Base-by-base conservation (phyloP, 345 rosid species). In the Acer saccharum region DNA sequence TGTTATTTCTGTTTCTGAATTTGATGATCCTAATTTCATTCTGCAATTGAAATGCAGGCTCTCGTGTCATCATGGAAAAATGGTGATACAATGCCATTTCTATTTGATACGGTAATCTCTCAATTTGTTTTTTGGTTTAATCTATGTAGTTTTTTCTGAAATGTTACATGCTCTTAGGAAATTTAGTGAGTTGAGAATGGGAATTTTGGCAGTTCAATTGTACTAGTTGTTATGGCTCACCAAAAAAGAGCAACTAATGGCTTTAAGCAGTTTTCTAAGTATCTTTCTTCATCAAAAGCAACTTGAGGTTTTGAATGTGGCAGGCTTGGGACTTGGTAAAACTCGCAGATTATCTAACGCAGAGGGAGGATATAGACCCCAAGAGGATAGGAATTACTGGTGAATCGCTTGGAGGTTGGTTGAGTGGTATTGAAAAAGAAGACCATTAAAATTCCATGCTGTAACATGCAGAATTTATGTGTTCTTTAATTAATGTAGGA, bases 251-350 rank as follows among this genome's bases (percentile, higher is more conserved):
- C 20, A 46, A 60, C 17, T 25, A 70, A 39, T 32, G 43, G n/a
- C 58, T 55, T 64, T 50, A 16, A 46, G 41, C 11, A 1, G 41
- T 52, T 44, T 46, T 73, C 50, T 57, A 8, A 25, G 44, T 69
- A 63, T 77, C 41, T 74, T 69, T 10, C 2, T 85, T 79, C 21
- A 41, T 71, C 68, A 58, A 23, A 27, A 55, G 16, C 55, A 39
- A 55, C 55, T 76, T 35, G 29, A 69, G 62, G 1, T 35, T 74
- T 66, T 71, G 58, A 52, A 4, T 67, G 55, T 76, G 83, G 71
- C 83, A 94, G 98, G 93, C 82, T 0, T 94, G 98, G 98, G 99
- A 94, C 86, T 80, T 96, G 90, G 85, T 92, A 78, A 96, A 91
- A 81, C 84, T 96, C 76, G 95, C 91, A 65, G 98, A 96, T 69